phyloP scores from a whole-genome alignment of 2,329 filamentous ascomycete species.

The Aspergillus flavus region DNA sequence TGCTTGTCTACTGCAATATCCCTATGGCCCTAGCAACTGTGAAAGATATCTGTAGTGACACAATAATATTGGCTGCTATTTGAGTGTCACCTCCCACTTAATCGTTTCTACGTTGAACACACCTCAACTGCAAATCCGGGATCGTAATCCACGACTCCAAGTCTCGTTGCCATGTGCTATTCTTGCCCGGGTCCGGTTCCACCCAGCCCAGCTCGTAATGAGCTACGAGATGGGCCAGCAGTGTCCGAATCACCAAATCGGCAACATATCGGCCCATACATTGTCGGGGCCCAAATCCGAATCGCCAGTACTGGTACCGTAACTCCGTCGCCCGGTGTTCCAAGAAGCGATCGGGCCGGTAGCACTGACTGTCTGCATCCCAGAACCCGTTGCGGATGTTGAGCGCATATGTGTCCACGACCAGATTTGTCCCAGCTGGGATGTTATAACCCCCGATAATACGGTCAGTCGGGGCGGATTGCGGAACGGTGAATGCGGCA shows the following conservation, averaged over 20 bases:
- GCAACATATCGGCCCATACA: background rate
- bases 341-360: constrained; percentile 34
- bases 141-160: background rate
- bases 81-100: no score
- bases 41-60: no score
- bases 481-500: constrained; percentile 46
- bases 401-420: constrained; percentile 50
- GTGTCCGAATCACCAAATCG: background rate
- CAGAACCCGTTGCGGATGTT: constrained; percentile 45
- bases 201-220: background rate
- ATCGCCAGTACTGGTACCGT: constrained; percentile 1
- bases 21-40: no score
- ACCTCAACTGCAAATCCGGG: background rate
- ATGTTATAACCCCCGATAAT: constrained; percentile 38
- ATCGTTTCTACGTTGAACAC: no score
- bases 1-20: no score
- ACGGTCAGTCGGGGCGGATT: constrained; percentile 41
- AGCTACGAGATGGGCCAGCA: background rate
- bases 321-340: background rate
- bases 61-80: no score
- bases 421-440: constrained; percentile 42
- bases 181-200: background rate
- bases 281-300: background rate
- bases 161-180: background rate
- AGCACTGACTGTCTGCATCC: constrained; percentile 40